phyloP scores from a whole-genome alignment of 495 filamentous ascomycete genomes.

The Penicillium canariense region DNA sequence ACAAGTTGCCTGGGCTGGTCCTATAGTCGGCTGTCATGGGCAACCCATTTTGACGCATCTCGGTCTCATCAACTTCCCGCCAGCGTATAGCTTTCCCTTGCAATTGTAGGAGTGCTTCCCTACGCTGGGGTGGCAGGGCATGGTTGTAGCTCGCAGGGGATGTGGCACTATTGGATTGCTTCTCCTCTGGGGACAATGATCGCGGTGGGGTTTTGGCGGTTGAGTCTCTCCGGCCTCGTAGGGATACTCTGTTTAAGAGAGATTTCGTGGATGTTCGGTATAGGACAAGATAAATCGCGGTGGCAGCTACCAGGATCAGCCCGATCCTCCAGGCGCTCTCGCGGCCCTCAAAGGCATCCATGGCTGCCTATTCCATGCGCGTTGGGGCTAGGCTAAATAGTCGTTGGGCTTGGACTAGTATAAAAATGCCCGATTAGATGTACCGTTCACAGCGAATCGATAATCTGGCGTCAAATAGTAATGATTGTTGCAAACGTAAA shows the following conservation, averaged over 20 bases:
- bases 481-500: not conserved
- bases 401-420: not conserved
- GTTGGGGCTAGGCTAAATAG: constrained; percentile 2
- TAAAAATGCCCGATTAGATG: not conserved
- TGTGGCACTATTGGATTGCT: constrained; percentile 24
- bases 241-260: constrained; percentile 13
- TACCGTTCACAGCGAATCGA: not conserved
- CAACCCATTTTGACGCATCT: constrained; percentile 34
- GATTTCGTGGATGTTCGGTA: constrained; percentile 9
- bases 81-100: constrained; percentile 19
- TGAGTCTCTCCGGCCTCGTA: constrained; percentile 35
- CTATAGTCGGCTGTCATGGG: constrained; percentile 47
- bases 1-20: constrained; percentile 36
- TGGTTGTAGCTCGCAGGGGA: constrained; percentile 41
- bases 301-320: constrained; percentile 24
- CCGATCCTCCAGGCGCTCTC: constrained; percentile 28
- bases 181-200: constrained; percentile 54
- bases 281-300: constrained; percentile 20
- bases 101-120: constrained; percentile 45
- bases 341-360: constrained; percentile 9
- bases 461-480: not conserved
- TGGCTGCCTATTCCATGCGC: constrained; percentile 8
- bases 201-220: constrained; percentile 54
- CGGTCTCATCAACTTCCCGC: constrained; percentile 30
- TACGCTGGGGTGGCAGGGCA: constrained; percentile 56